Evolutionary conservation across 352 stramenopile species (phyloP).

Genomic region (Phytophthora palmivora): DNA sequence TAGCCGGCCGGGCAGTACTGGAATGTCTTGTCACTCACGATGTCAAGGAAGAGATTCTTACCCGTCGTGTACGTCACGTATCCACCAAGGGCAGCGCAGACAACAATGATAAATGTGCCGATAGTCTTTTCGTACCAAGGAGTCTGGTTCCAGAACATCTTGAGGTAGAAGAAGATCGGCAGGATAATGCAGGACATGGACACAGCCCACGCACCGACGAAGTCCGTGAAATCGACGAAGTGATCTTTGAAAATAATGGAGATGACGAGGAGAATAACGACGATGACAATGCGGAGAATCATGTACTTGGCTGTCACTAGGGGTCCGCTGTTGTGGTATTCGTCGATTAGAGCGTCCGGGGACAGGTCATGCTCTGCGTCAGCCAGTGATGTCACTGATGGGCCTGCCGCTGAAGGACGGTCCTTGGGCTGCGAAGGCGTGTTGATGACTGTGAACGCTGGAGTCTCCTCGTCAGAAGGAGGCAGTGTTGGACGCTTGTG

Average conservation of each 20-base stretch:
- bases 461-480: neutral
- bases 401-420: neutral
- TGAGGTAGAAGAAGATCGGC: slow-evolving; percentile 57
- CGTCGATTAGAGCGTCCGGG: neutral
- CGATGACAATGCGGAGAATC: neutral
- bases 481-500: neutral
- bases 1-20: neutral
- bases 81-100: slow-evolving; percentile 34
- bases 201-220: neutral
- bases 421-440: neutral
- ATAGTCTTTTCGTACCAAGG: slow-evolving; percentile 45
- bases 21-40: neutral
- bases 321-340: neutral
- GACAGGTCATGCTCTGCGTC: neutral
- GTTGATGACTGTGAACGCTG: neutral
- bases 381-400: neutral
- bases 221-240: neutral
- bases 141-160: slow-evolving; percentile 51
- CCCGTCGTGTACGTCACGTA: slow-evolving; percentile 16
- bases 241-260: neutral
- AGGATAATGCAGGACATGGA: neutral
- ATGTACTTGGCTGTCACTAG: neutral
- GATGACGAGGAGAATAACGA: neutral
- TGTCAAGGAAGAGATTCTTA: neutral
- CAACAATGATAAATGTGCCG: slow-evolving; percentile 35